Base-by-base conservation (phyloP, 495 filamentous ascomycete species). In the Lepraria neglecta region DNA sequence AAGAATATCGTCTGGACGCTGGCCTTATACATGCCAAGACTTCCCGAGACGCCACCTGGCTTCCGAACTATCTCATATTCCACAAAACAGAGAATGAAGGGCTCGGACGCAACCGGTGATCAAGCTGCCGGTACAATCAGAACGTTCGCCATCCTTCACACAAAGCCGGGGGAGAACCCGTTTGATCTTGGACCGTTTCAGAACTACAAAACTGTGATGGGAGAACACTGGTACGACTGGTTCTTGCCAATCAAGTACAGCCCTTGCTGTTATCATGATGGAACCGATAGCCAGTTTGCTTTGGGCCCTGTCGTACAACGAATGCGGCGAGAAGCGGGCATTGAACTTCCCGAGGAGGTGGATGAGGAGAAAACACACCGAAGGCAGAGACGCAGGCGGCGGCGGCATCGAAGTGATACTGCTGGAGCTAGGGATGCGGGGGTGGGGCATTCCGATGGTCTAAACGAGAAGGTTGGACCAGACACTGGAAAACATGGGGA, bases 171-270 rank as follows among this genome's bases (percentile, higher is more conserved):
- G 21, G 85, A 90, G 50, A 92, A 94, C 64, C 89, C 89, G 1
- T 95, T 87, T 81, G 82, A 88, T 64, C 73, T 92, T 9, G 87
- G 85, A 27, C 58, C 70, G 0, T 77, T 80, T 60, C 74, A 79
- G 42, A 95, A 95, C 69, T 86, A 88, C 65, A 80, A 84, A 64
- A 81, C 85, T 42, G 79, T 95, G 11, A 86, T 95, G 81, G 90
- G 90, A 7, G 76, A 80, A 46, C 81, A 73, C n/a, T 59, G 82
- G 11, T 62, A 80, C 47, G 89, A 94, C 63, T 92, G 87, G 87
- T 70, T 92, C 38, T 73, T 95, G 15, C 88, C 89, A 6, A 67
- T 92, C 50, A 83, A 78, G 58, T 73, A 75, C 31, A 86, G 85
- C 19, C 89, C 89, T 0, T 90, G 85, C 60, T 69, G 73, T 5